Evolutionary conservation across 2,329 filamentous ascomycete species (phyloP).

Genomic region (Bipolaris gigantea): DNA sequence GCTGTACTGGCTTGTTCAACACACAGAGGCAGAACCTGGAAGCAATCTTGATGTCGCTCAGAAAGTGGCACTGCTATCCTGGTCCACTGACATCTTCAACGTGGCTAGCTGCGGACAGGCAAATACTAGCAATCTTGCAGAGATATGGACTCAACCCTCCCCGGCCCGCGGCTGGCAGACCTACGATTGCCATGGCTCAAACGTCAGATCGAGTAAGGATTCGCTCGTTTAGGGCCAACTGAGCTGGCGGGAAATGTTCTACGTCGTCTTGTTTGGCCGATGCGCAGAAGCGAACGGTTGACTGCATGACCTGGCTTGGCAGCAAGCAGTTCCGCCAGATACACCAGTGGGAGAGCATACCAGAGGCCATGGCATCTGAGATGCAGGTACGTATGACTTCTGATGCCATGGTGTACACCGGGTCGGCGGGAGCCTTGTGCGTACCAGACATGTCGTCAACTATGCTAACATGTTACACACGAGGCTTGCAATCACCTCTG

Average conservation of each 20-base stretch:
- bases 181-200: conserved; percentile 16
- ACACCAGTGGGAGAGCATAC: conserved; percentile 10
- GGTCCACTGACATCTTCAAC: conserved; percentile 16
- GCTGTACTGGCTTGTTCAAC: conserved; percentile 3
- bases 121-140: conserved; percentile 24
- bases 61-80: conserved; percentile 21
- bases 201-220: conserved; percentile 17
- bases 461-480: conserved; percentile 10
- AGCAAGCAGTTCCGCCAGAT: conserved; percentile 6
- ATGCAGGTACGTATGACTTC: conserved; percentile 8
- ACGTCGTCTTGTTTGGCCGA: conserved; percentile 34
- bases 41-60: conserved; percentile 18
- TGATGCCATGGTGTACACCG: conserved; percentile 5
- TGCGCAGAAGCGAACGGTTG: conserved; percentile 35
- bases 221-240: conserved; percentile 32
- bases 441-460: conserved; percentile 10
- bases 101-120: conserved; percentile 27
- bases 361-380: conserved; percentile 14
- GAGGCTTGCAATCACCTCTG: conserved; percentile 3
- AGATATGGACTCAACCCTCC: conserved; percentile 5
- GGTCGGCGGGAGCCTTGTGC: conserved; percentile 3
- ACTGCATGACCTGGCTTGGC: conserved; percentile 32
- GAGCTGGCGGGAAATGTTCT: conserved; percentile 29
- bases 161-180: conserved; percentile 3
- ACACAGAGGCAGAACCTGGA: conserved; percentile 1